A percentile compares a stretch with the other conserved stretches of the same genome.
These are phyloP conservation scores for Spiraea crenata DNA, from an alignment of 331 rosid species.

Conservation along the genomic window DNA sequence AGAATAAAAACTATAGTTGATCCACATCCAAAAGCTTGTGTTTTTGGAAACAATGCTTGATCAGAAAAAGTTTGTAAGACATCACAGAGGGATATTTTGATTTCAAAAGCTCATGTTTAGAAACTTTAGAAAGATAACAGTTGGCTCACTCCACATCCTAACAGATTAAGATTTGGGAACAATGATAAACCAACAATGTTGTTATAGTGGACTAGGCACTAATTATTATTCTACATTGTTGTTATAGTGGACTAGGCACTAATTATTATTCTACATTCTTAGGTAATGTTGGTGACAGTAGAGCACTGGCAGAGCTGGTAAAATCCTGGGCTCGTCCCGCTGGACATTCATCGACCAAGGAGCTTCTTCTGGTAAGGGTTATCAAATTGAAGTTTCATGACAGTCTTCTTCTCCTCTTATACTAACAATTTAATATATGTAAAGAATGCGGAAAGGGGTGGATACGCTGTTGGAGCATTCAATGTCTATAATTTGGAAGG, in stretches of 20 bases:
- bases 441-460: slow-evolving; percentile 79
- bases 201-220: neutral
- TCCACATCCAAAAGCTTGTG: neutral
- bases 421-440: slow-evolving; percentile 18
- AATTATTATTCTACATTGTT: slow-evolving; percentile 17
- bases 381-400: slow-evolving; percentile 12
- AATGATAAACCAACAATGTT: neutral
- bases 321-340: slow-evolving; percentile 73
- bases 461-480: slow-evolving; percentile 98
- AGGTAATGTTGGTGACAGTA: slow-evolving; percentile 90
- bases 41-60: neutral
- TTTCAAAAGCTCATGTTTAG: neutral
- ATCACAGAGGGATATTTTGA: neutral
- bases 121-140: neutral
- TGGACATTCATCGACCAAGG: slow-evolving; percentile 69
- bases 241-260: neutral
- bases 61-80: neutral
- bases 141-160: neutral
- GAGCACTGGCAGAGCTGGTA: slow-evolving; percentile 81
- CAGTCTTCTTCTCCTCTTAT: slow-evolving; percentile 12
- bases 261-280: slow-evolving; percentile 23
- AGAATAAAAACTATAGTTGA: neutral
- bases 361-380: slow-evolving; percentile 69
- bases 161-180: neutral
- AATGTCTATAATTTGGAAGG: slow-evolving; percentile 96